Base-by-base conservation (phyloP, 2,329 filamentous ascomycete genomes). In the Eurotiales sp. region DNA sequence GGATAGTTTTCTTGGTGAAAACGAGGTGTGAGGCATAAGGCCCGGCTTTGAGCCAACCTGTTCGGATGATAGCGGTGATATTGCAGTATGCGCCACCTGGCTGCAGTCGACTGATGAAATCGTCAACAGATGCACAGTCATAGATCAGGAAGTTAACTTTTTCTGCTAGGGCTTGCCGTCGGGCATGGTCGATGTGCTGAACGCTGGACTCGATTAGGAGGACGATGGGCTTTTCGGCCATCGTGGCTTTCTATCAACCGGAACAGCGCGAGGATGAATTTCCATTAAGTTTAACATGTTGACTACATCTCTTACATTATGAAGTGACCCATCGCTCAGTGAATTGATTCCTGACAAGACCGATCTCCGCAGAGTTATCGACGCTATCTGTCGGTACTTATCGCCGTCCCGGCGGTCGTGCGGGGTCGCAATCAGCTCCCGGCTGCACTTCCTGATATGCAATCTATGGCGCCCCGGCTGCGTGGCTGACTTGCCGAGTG, bases 31-130 rank as follows among this genome's bases (percentile, higher is more conserved):
- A 46, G 30, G 62, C 61, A 36, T 56, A 66, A 8, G 56, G 58
- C 19, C 64, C 64, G 23, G 59, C 61, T 52, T 68, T 66, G 27
- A 61, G 58, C 65, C 65, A 67, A 8, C 65, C 65, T 12, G 59
- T 63, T 15, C 64, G 59, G 15, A 66, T 43, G 25, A 68, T 66
- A 41, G 64, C 65, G 17, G 56, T 46, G 48, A 68, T 59, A 4
- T 58, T 53, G 15, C 56, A 55, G 51, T 66, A 67, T 12, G 53
- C 43, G 10, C 63, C 62, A 14, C 59, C 64, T 2, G 64, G 64
- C 51, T 55, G 40, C 7, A 68, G 58, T 4, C 59, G 58, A 45
- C 52, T 46, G 44, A 56, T 52, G 39, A 49, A 49, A 22, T 49
- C 46, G 29, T 49, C 37, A 27, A 49, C 39, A 49, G 46, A 42